A percentile compares a stretch with the other conserved stretches of the same genome.
phyloP scores from a whole-genome alignment of 805 yeast genomes.

The Ogataea paraovalis region DNA sequence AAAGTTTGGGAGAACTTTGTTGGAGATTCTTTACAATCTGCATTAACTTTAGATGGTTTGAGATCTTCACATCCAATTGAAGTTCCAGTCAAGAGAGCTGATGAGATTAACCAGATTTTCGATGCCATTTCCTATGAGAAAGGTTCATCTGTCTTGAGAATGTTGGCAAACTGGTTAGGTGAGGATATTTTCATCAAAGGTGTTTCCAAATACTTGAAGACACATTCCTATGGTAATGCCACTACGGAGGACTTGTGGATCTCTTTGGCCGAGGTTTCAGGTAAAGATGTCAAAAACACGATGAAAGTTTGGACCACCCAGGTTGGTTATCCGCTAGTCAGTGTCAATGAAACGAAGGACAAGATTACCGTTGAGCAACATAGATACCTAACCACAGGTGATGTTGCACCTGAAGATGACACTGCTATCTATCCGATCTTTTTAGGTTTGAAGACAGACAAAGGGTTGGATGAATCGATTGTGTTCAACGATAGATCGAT shows the following conservation, averaged over 20 bases:
- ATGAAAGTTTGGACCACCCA: conserved; percentile 72
- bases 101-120: conserved; percentile 77
- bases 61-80: conserved; percentile 77
- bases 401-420: conserved; percentile 60
- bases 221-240: conserved; percentile 65
- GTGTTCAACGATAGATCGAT: conserved; percentile 25
- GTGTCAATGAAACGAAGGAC: conserved; percentile 40
- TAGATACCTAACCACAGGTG: conserved; percentile 65
- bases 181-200: conserved; percentile 68
- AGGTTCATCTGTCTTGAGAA: conserved; percentile 73
- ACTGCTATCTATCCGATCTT: conserved; percentile 58
- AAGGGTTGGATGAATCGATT: conserved; percentile 27
- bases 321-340: conserved; percentile 71
- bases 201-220: conserved; percentile 63
- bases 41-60: conserved; percentile 53
- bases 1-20: conserved; percentile 64
- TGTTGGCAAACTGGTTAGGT: conserved; percentile 73
- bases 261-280: conserved; percentile 60
- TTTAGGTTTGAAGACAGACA: conserved; percentile 31
- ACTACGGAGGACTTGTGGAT: conserved; percentile 70
- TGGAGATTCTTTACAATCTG: conserved; percentile 50
- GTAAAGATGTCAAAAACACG: conserved; percentile 56
- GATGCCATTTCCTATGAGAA: conserved; percentile 80
- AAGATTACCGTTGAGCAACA: conserved; percentile 44
- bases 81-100: conserved; percentile 79